A percentile compares a stretch with the other conserved stretches of the same genome.
These are phyloP conservation scores for Trichoderma sp. DNA, from an alignment of 2,329 filamentous ascomycete genomes.

Conservation along the genomic window DNA sequence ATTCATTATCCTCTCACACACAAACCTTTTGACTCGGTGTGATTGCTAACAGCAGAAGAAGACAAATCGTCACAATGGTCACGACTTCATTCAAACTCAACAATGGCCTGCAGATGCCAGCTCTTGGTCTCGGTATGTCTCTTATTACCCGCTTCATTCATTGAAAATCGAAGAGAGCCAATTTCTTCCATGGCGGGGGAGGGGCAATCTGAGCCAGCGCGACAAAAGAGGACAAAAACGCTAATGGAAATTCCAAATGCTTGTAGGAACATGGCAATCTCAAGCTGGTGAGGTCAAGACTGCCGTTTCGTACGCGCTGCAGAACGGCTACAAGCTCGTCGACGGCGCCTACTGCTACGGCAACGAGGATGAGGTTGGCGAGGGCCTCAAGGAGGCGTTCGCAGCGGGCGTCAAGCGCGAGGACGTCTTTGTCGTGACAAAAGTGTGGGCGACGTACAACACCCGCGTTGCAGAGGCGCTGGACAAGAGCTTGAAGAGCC, in stretches of 20 bases:
- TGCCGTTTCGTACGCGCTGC: conserved; percentile 61
- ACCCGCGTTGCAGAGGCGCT: conserved; percentile 68
- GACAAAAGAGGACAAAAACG: not conserved
- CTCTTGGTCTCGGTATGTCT: conserved; percentile 60
- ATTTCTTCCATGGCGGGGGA: conserved; percentile 6
- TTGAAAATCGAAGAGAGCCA: not conserved
- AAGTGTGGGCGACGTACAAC: conserved; percentile 83
- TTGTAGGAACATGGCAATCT: conserved; percentile 65
- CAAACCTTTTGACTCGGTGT: not conserved
- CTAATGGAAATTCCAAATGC: not conserved
- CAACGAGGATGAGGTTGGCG: conserved; percentile 81
- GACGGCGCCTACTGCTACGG: conserved; percentile 77
- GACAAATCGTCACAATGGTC: conserved; percentile 46
- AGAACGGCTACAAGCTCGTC: conserved; percentile 60
- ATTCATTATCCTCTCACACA: not conserved
- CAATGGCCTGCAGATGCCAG: conserved; percentile 63
- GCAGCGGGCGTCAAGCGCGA: conserved; percentile 69
- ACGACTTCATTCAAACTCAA: conserved; percentile 62
- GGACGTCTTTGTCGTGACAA: conserved; percentile 81
- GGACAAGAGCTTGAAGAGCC: conserved; percentile 69
- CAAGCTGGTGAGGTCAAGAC: conserved; percentile 58
- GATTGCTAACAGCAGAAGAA: not conserved
- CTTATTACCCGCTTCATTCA: not conserved
- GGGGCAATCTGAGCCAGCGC: conserved; percentile 14
- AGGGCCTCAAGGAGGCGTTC: conserved; percentile 74